phyloP scores from a whole-genome alignment of 164 flowering plant species.

The Stephania yunnanensis region DNA sequence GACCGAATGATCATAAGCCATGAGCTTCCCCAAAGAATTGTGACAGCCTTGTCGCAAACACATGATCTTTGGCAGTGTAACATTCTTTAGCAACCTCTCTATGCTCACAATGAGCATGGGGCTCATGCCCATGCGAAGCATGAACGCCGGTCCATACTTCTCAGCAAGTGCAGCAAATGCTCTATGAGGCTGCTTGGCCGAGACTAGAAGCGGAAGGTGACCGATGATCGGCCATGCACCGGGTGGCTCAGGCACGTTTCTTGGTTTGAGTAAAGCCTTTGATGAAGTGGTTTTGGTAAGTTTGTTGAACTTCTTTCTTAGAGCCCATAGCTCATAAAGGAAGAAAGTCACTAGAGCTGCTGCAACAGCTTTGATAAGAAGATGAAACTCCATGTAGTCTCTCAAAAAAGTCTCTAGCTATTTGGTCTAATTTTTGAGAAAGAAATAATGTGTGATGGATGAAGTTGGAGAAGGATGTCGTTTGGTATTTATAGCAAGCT shows the following conservation, averaged over 20 bases:
- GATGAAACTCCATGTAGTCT: neutral
- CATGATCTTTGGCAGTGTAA: neutral
- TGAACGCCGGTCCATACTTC: neutral
- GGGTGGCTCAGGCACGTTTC: neutral
- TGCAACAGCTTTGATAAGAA: neutral
- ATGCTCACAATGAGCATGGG: neutral
- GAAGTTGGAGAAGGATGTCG: no score
- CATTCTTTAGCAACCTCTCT: neutral
- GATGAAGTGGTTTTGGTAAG: neutral
- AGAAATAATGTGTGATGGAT: no score
- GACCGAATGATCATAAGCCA: neutral
- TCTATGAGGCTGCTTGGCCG: neutral
- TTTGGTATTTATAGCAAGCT: no score
- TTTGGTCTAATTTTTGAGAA: no score
- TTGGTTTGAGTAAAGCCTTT: neutral
- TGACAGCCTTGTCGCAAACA: neutral
- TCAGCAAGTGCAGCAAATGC: neutral
- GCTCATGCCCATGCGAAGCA: neutral
- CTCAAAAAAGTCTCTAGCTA: no score
- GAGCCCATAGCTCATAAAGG: neutral
- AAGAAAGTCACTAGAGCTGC: neutral
- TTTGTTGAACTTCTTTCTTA: neutral
- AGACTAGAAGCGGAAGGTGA: neutral
- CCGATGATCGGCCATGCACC: neutral
- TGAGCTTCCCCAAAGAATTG: neutral